Conservation (phyloP, 441 rosid species). For the Populus hybrid region DNA sequence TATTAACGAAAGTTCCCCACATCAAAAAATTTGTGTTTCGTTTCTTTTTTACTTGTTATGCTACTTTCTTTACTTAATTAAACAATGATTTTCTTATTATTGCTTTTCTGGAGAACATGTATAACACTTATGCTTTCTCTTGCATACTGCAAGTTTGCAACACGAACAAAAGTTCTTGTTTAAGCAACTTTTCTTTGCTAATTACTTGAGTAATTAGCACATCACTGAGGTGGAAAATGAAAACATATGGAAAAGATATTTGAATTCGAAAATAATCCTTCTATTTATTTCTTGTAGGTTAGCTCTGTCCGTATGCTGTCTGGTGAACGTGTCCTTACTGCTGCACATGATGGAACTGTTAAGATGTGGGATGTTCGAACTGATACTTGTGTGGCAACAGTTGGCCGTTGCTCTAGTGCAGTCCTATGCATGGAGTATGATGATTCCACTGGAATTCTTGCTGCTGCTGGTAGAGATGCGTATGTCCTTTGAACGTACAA, state of each 20-base stretch:
- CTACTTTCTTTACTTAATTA: not conserved
- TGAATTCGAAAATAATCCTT: constrained; percentile 12
- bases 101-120: not conserved
- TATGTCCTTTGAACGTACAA: constrained; percentile 35
- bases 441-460: constrained; percentile 91
- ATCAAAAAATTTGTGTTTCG: not conserved
- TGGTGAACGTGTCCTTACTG: constrained; percentile 95
- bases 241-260: not conserved
- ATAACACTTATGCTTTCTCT: not conserved
- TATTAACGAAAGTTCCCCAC: not conserved
- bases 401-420: constrained; percentile 92
- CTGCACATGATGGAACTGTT: constrained; percentile 95
- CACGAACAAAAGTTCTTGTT: too few relatives aligned
- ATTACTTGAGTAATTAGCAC: not conserved
- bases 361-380: constrained; percentile 99
- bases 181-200: not conserved
- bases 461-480: constrained; percentile 99
- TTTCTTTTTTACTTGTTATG: not conserved
- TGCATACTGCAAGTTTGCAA: constrained; percentile 3
- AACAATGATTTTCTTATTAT: not conserved
- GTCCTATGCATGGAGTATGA: constrained; percentile 94
- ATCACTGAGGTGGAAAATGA: not conserved
- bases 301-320: constrained; percentile 96
- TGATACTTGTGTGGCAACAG: constrained; percentile 97
- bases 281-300: constrained; percentile 50